Evolutionary conservation across 208 protist genomes (phyloP).

Genomic region (Leishmania tarentolae): DNA sequence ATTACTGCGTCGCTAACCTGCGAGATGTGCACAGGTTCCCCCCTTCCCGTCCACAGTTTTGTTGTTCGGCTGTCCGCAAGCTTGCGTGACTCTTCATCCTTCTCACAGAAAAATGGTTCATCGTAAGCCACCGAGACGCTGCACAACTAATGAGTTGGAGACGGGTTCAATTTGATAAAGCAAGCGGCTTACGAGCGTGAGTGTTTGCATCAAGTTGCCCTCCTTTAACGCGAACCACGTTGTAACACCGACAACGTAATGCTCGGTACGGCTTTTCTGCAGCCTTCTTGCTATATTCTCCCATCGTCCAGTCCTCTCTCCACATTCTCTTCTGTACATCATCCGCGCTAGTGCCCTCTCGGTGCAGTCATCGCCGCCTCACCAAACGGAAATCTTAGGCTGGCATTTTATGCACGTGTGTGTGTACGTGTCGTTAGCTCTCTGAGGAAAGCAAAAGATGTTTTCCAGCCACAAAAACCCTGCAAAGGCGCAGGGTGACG

Average conservation of each 20-base stretch:
- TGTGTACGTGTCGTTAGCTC: background rate
- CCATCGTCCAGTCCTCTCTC: background rate
- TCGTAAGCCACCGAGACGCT: background rate
- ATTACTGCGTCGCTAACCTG: conserved; percentile 3
- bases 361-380: background rate
- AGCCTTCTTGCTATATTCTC: background rate
- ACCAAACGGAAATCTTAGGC: background rate
- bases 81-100: background rate
- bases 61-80: background rate
- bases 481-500: conserved; percentile 19
- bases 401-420: background rate
- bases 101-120: background rate
- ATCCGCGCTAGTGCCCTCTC: background rate
- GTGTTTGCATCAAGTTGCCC: background rate
- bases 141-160: background rate
- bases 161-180: background rate
- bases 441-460: conserved; percentile 11
- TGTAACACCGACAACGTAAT: background rate
- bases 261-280: background rate
- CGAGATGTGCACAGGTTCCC: background rate
- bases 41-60: background rate
- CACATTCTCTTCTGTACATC: background rate
- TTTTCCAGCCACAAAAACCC: conserved; percentile 13
- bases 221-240: background rate
- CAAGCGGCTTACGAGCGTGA: background rate